Percentiles rank a stretch among this genome's conserved stretches.
Conservation (phyloP, 2,329 filamentous ascomycete genomes). For the Calonectria multiphialidica region DNA sequence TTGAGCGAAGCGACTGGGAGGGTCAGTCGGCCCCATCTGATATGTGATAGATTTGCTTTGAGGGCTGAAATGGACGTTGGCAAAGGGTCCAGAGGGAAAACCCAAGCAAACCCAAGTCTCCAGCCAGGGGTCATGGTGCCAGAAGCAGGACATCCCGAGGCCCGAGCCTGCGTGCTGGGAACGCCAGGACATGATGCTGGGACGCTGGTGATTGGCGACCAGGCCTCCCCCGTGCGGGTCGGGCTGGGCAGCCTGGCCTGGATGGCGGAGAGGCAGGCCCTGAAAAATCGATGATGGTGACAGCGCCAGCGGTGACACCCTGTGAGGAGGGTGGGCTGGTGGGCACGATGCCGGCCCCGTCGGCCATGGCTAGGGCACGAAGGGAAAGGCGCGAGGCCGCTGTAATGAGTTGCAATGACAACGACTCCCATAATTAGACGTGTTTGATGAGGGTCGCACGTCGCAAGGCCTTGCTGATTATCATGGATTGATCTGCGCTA, state of each 20-base stretch:
- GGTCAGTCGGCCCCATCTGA: slow-evolving; percentile 19
- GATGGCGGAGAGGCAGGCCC: slow-evolving; percentile 8
- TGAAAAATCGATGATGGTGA: slow-evolving; percentile 35
- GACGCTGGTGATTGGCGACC: slow-evolving; percentile 44
- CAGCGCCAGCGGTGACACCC: slow-evolving; percentile 7
- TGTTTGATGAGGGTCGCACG: slow-evolving; percentile 34
- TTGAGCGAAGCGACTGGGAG: slow-evolving; percentile 13
- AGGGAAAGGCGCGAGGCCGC: slow-evolving; percentile 22
- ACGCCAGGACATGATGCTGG: slow-evolving; percentile 42
- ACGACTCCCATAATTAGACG: slow-evolving; percentile 28
- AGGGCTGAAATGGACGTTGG: slow-evolving; percentile 28
- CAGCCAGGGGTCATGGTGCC: slow-evolving; percentile 37
- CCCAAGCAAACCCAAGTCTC: slow-evolving; percentile 20
- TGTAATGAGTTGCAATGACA: slow-evolving; percentile 15
- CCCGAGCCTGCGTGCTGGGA: slow-evolving; percentile 46
- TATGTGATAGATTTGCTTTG: slow-evolving; percentile 22
- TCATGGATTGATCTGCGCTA: slow-evolving; percentile 12
- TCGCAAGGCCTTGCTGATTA: slow-evolving; percentile 13
- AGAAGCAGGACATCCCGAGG: slow-evolving; percentile 47
- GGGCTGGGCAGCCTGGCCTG: slow-evolving; percentile 4
- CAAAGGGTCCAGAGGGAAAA: slow-evolving; percentile 29
- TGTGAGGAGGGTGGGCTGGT: not conserved
- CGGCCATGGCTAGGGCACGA: slow-evolving; percentile 24
- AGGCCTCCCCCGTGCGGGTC: slow-evolving; percentile 20
- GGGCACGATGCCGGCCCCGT: slow-evolving; percentile 24